phyloP scores from a whole-genome alignment of 495 filamentous ascomycete species.

The Penicillium roqueforti region DNA sequence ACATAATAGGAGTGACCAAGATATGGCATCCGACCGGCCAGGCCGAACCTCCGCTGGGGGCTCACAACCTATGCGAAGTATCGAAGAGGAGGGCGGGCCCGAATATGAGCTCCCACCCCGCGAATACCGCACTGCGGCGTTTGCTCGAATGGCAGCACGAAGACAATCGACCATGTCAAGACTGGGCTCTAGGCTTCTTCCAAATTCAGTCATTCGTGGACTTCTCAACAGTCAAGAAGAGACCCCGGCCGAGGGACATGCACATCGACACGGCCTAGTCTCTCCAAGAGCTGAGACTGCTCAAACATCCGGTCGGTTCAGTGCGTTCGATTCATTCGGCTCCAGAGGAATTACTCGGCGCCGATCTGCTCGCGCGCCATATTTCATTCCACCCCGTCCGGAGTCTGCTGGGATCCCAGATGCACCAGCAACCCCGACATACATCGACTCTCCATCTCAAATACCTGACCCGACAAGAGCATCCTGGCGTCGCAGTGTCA shows the following conservation, averaged over 20 bases:
- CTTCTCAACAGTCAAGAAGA: conserved; percentile 46
- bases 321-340: conserved; percentile 39
- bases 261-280: conserved; percentile 45
- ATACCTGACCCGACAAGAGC: conserved; percentile 32
- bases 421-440: conserved; percentile 17
- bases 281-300: conserved; percentile 38
- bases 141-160: conserved; percentile 43
- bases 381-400: conserved; percentile 35
- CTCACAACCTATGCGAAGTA: conserved; percentile 32
- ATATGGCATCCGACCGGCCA: conserved; percentile 9
- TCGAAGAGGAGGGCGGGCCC: conserved; percentile 29
- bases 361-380: conserved; percentile 35
- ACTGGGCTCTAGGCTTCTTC: conserved; percentile 47
- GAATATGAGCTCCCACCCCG: conserved; percentile 26
- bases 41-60: conserved; percentile 12
- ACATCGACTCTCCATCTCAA: conserved; percentile 24
- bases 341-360: conserved; percentile 39
- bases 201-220: conserved; percentile 46
- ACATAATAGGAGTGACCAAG: conserved; percentile 12
- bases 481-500: conserved; percentile 43
- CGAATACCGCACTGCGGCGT: conserved; percentile 33
- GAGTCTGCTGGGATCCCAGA: conserved; percentile 30
- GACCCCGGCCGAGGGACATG: conserved; percentile 46
- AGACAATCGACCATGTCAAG: conserved; percentile 51
- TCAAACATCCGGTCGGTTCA: conserved; percentile 40